phyloP scores from a whole-genome alignment of 75 land plant species.

The Larix kaempferi region DNA sequence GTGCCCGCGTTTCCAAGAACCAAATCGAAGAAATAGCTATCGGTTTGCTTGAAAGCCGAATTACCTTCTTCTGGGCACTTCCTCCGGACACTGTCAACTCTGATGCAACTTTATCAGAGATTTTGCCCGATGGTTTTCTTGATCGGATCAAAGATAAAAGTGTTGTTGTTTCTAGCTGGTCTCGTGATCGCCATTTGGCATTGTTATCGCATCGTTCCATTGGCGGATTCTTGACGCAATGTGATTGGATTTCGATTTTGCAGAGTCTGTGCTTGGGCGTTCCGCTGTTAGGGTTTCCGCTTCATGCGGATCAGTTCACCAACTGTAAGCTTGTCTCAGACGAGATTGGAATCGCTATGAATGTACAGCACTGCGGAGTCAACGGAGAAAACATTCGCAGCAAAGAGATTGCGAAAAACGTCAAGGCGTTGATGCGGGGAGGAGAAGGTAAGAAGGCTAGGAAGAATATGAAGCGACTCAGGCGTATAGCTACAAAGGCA shows the following conservation, averaged over 20 bases:
- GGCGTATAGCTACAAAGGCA: neutral
- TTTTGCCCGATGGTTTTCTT: neutral
- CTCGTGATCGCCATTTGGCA: slow-evolving; percentile 8
- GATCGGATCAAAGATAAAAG: neutral
- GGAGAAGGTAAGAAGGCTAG: neutral
- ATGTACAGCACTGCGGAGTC: neutral
- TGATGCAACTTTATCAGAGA: neutral
- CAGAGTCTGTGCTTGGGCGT: slow-evolving; percentile 22
- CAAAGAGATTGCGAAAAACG: neutral
- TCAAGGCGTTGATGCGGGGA: neutral
- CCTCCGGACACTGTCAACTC: slow-evolving; percentile 9
- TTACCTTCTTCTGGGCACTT: slow-evolving; percentile 46
- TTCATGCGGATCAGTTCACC: slow-evolving; percentile 14
- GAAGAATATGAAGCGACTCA: neutral
- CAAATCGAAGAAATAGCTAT: slow-evolving; percentile 35
- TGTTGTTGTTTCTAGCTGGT: neutral
- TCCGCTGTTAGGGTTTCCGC: slow-evolving; percentile 21
- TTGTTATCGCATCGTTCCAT: slow-evolving; percentile 23
- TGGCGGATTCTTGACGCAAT: slow-evolving; percentile 31
- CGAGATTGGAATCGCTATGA: neutral
- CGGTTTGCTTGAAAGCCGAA: slow-evolving; percentile 28
- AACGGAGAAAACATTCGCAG: neutral
- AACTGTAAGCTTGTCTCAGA: slow-evolving; percentile 11
- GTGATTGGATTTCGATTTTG: slow-evolving; percentile 35
- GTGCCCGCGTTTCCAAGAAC: slow-evolving; percentile 24